Base-by-base conservation (phyloP, 768 basidiomycete species). In the Suillus paluster region DNA sequence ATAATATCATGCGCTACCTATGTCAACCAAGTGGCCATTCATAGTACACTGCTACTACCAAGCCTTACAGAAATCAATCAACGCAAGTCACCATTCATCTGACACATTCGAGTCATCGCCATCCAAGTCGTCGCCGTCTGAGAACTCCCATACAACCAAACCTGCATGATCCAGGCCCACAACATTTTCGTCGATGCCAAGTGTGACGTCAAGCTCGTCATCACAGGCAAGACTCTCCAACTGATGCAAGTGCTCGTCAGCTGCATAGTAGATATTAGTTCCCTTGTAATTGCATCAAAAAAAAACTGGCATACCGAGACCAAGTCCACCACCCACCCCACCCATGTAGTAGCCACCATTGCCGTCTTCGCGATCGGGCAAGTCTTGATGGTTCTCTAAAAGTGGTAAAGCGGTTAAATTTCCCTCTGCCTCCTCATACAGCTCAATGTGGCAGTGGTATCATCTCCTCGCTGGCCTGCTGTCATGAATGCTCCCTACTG, bases 141-240 rank as follows among this genome's bases (percentile, higher is more conserved):
- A 50, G 33, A 50, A 50, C 49, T 50, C 49, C 49, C 49, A 50
- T 8, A 50, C 33, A 23, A 50, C 49, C 23, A 50, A 19, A 25
- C 49, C 49, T 25, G 49, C 49, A 21, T 50, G 49, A 50, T 50
- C 49, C 23, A 50, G 49, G 2, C 49, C 49, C 49, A 50, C 49
- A 25, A 8, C 23, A 33, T 50, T 50, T 33, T 50, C 49, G 8
- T 50, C 17, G 23, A 23, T 33, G 33, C 49, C n/a, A 23, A 23
- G 49, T 23, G 21, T 25, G 49, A 50, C 17, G n/a, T 50, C 19
- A 33, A n/a, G 49, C 49, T 50, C n/a, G 21, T 50, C 49, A 36
- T 36, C 34, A 9, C 9, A 9, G 10, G 34, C 34, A 36, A 36
- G 34, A 36, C 34, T 36, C 34, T 36, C 34, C 34, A 36, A 36